These are phyloP conservation scores for Bimuria novae-zelandiae DNA, from an alignment of 2,329 filamentous ascomycete species.

Conservation along the genomic window DNA sequence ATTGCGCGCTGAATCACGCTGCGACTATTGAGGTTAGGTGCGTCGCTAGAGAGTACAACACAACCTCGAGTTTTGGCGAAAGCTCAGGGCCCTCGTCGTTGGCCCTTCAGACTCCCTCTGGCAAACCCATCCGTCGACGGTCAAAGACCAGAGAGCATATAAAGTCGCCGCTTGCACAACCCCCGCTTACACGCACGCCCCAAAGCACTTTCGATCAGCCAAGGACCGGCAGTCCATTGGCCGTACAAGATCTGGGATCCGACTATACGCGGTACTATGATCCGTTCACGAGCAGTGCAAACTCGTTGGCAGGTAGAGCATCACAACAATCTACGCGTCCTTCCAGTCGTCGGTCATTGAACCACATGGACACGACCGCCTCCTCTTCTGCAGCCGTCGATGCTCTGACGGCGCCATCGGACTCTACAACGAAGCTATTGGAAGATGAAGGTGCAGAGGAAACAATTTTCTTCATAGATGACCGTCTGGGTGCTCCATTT, in stretches of 20 bases:
- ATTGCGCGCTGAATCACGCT: background rate
- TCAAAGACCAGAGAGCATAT: slow-evolving; percentile 21
- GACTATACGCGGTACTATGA: slow-evolving; percentile 46
- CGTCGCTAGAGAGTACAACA: background rate
- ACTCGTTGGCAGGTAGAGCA: slow-evolving; percentile 23
- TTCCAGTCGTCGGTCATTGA: slow-evolving; percentile 11
- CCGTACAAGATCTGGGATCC: slow-evolving; percentile 36
- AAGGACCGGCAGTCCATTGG: slow-evolving; percentile 25
- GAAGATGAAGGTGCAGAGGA: slow-evolving; percentile 30
- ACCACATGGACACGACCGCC: slow-evolving; percentile 16
- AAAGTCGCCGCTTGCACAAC: slow-evolving; percentile 15
- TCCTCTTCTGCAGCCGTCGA: slow-evolving; percentile 13
- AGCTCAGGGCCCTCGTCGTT: background rate
- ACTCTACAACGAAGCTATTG: slow-evolving; percentile 33
- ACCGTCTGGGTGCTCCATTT: slow-evolving; percentile 52
- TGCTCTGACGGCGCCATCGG: slow-evolving; percentile 36
- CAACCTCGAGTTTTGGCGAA: background rate
- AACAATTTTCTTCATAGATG: slow-evolving; percentile 51
- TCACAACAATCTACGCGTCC: slow-evolving; percentile 9
- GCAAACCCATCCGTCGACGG: slow-evolving; percentile 3
- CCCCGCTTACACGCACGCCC: slow-evolving; percentile 25
- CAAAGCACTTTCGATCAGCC: slow-evolving; percentile 17
- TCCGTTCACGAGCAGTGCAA: slow-evolving; percentile 34
- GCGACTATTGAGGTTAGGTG: no score
- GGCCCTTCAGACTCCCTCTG: background rate